Conservation (phyloP, 768 basidiomycete genomes). For the Termitomyces heimii region DNA sequence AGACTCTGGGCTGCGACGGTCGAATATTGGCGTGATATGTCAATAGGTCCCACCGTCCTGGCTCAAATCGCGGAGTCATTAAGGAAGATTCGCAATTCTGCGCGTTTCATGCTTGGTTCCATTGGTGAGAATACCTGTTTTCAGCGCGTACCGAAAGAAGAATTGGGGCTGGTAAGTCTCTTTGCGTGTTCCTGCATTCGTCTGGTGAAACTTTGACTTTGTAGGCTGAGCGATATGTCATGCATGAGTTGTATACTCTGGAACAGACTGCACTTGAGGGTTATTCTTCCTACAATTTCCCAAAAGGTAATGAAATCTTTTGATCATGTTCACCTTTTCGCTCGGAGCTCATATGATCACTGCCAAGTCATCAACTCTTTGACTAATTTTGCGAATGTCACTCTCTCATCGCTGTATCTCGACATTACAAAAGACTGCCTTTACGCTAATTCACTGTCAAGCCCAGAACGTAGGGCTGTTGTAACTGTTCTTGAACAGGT, state of each 20-base stretch:
- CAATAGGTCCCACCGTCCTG: slow-evolving; percentile 75
- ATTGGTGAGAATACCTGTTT: slow-evolving; percentile 36
- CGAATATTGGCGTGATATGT: slow-evolving; percentile 86
- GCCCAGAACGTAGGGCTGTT: slow-evolving; percentile 53
- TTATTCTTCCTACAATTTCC: slow-evolving; percentile 75
- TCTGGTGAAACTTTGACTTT: background rate
- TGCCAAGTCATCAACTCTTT: slow-evolving; percentile 65
- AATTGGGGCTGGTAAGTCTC: slow-evolving; percentile 60
- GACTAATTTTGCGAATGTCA: slow-evolving; percentile 74
- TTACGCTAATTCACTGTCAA: slow-evolving; percentile 59
- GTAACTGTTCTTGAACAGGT: slow-evolving; percentile 73
- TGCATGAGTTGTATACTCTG: slow-evolving; percentile 75
- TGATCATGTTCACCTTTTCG: background rate
- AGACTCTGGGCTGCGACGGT: slow-evolving; percentile 90
- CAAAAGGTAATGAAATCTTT: slow-evolving; percentile 50
- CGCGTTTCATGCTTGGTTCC: slow-evolving; percentile 83
- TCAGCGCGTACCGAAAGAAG: slow-evolving; percentile 32
- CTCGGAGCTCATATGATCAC: background rate
- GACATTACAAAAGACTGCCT: slow-evolving; percentile 88
- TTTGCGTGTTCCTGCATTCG: background rate
- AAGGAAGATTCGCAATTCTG: slow-evolving; percentile 82
- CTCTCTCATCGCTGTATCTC: slow-evolving; percentile 87
- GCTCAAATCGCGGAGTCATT: slow-evolving; percentile 69
- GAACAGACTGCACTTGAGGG: slow-evolving; percentile 62
- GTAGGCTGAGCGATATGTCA: slow-evolving; percentile 80